Conservation (phyloP, 2,329 filamentous ascomycete species). For the Diaporthe citrichinensis region DNA sequence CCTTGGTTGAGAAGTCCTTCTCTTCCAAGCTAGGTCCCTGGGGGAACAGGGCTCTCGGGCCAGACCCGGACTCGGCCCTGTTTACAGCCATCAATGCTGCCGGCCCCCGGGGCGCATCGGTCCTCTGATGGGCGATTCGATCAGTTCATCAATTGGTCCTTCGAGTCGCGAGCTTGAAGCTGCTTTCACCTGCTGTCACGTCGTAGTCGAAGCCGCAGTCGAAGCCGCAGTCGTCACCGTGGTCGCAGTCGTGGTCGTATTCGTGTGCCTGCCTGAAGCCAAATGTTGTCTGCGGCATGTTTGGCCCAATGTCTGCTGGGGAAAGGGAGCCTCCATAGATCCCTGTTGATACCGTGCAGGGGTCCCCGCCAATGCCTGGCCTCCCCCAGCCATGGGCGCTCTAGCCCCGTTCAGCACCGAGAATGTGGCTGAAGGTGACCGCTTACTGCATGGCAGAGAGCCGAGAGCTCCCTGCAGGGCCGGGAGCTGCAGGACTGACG, state of each 20-base stretch:
- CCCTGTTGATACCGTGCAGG: background rate
- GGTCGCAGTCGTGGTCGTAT: background rate
- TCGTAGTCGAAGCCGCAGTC: background rate
- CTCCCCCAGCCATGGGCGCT: conserved; percentile 23
- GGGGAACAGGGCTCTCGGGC: conserved; percentile 79
- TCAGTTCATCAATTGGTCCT: conserved; percentile 23
- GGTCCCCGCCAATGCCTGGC: conserved; percentile 17
- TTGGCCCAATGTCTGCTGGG: conserved; percentile 15
- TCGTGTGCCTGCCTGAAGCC: conserved; percentile 12
- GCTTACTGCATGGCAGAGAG: background rate
- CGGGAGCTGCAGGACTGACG: conserved; percentile 27
- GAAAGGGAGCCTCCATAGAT: conserved; percentile 25
- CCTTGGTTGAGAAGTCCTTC: conserved; percentile 88
- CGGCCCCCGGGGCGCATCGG: conserved; percentile 56
- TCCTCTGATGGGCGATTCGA: conserved; percentile 32
- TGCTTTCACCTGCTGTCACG: background rate
- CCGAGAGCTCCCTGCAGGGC: background rate
- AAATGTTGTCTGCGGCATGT: conserved; percentile 5
- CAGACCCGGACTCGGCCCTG: conserved; percentile 54
- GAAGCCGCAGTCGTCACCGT: background rate
- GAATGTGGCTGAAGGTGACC: conserved; percentile 29
- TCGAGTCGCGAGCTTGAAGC: background rate
- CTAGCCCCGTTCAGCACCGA: conserved; percentile 25
- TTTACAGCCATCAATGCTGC: conserved; percentile 50
- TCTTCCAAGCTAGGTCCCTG: conserved; percentile 87